A percentile compares a stretch with the other conserved stretches of the same genome.
Evolutionary conservation across 2,329 filamentous ascomycete species (phyloP).

Genomic region (Colletotrichum tropicicola): DNA sequence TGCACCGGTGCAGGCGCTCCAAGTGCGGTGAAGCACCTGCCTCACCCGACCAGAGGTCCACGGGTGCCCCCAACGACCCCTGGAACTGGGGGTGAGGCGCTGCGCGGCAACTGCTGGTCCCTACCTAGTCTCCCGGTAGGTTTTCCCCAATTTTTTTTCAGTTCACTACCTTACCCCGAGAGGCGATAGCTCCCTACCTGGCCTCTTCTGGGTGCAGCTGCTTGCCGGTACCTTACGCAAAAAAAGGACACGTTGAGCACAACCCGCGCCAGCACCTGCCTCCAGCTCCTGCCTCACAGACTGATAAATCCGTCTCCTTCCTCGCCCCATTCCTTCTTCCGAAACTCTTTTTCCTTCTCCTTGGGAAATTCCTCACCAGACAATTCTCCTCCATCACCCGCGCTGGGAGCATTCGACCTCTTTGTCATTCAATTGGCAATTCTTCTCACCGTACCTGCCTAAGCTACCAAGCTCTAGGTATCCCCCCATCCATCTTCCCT

Average conservation of each 20-base stretch:
- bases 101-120: constrained; percentile 14
- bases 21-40: not conserved
- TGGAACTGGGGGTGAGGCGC: not conserved
- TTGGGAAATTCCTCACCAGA: constrained; percentile 25
- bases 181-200: constrained; percentile 26
- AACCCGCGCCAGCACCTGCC: constrained; percentile 9
- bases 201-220: constrained; percentile 13
- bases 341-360: constrained; percentile 28
- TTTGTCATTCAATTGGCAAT: constrained; percentile 29
- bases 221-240: constrained; percentile 15
- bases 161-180: constrained; percentile 11
- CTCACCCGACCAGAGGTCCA: not conserved
- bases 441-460: constrained; percentile 12
- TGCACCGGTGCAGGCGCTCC: not conserved
- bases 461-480: constrained; percentile 20
- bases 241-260: constrained; percentile 35
- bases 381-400: constrained; percentile 15
- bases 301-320: constrained; percentile 31
- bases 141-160: constrained; percentile 13
- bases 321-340: constrained; percentile 29
- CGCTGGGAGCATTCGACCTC: constrained; percentile 15
- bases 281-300: constrained; percentile 22
- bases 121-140: not conserved
- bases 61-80: constrained; percentile 11
- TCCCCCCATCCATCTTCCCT: not conserved